These are phyloP conservation scores for Myrmaecium sp. DNA, from an alignment of 2,329 filamentous ascomycete species.

Conservation along the genomic window DNA sequence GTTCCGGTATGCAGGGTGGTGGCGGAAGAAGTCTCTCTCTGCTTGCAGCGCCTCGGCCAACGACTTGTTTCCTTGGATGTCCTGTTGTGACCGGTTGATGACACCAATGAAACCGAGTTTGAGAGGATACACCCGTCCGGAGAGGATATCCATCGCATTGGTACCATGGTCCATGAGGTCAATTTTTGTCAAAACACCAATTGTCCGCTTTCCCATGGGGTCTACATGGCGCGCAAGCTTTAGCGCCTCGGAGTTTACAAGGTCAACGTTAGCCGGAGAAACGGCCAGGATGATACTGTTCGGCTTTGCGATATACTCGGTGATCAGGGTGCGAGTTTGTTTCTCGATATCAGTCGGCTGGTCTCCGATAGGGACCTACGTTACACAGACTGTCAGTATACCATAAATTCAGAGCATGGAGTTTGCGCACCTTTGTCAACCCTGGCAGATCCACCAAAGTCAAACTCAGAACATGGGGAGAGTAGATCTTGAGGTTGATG, in stretches of 20 bases:
- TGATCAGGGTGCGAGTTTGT: slow-evolving; percentile 88
- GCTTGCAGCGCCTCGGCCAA: slow-evolving; percentile 71
- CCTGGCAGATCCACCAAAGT: slow-evolving; percentile 92
- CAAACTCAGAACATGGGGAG: slow-evolving; percentile 86
- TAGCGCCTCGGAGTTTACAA: slow-evolving; percentile 94
- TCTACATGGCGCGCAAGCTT: slow-evolving; percentile 97
- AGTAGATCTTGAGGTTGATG: slow-evolving; percentile 98
- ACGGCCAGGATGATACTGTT: slow-evolving; percentile 97
- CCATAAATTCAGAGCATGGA: slow-evolving; percentile 3
- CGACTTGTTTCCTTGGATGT: slow-evolving; percentile 92
- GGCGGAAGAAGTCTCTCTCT: slow-evolving; percentile 88
- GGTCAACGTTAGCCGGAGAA: slow-evolving; percentile 91
- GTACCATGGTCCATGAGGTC: slow-evolving; percentile 98
- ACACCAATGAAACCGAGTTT: slow-evolving; percentile 97
- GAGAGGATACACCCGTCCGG: slow-evolving; percentile 85
- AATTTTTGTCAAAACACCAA: slow-evolving; percentile 91
- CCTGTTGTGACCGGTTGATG: slow-evolving; percentile 94
- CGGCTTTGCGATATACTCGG: slow-evolving; percentile 96
- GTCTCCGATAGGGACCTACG: slow-evolving; percentile 83
- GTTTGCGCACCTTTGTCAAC: slow-evolving; percentile 61
- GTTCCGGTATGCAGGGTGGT: slow-evolving; percentile 92
- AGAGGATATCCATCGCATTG: slow-evolving; percentile 94
- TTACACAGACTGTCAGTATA: slow-evolving; percentile 11
- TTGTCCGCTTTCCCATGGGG: slow-evolving; percentile 81
- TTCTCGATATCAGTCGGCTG: slow-evolving; percentile 97